Evolutionary conservation across 1,284 basidiomycete genomes (phyloP), one percentile per base, ranked within the genome.

Genomic region (Tausonia pullulans): DNA sequence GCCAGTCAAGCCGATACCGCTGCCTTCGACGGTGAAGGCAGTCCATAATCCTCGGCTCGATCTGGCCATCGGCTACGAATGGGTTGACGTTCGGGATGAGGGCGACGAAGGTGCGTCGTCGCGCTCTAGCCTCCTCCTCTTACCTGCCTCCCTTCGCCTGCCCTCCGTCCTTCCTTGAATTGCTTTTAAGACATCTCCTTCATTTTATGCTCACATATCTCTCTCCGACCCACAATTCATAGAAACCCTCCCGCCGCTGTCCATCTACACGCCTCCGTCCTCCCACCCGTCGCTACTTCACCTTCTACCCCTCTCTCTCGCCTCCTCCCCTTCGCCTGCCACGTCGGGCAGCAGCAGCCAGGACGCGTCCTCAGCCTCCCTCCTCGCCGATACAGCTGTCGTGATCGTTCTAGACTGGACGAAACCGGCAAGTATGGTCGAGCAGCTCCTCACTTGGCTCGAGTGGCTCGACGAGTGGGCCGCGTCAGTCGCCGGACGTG

Each of bases 321-420:
- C 90, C 0, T 85, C 88, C 5, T 63, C 44, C 39, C 16, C 58
- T 27, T 49, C 45, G 39, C 48, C 16, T 14, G 10, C 13, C 45
- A 43, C 14, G 54, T 27, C 16, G 8, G 11, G 27, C 10, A 11
- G 44, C 16, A 50, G 40, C 41, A 40, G 39, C 40, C 10, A 13
- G 13, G 44, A 9, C 13, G n/a, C 39, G 41, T 44, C 16, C 49
- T 58, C 64, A 5, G 79, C 81, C 65, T 77, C 82, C 14, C 79
- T 84, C 5, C 75, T 93, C 8, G 81, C 85, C 49, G 87, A 95
- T 71, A 88, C 90, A 0, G 80, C 92, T 11, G 83, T 93, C 58
- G 79, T 97, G 70, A 88, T 98, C 70, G 83, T 87, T 0, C 79
- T 98, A n/a, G 95, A 98, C 75, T 98, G 94, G 95, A 92, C 91